phyloP scores from a whole-genome alignment of 2,329 filamentous ascomycete species.

The Fusarium albidum region DNA sequence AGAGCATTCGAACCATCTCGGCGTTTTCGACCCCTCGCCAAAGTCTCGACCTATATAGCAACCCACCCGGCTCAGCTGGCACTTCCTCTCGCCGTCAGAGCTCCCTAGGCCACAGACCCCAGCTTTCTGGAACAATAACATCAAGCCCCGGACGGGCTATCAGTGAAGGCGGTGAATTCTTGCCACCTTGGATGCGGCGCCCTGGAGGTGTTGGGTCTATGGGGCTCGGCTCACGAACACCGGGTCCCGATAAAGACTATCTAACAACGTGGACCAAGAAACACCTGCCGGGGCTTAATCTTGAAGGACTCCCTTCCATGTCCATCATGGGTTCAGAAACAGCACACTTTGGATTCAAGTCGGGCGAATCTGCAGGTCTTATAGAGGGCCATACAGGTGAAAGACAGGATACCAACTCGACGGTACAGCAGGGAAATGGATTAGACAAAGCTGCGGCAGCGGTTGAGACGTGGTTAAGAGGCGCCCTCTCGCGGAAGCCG shows the following conservation, averaged over 20 bases:
- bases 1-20: slow-evolving; percentile 75
- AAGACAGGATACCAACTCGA: slow-evolving; percentile 51
- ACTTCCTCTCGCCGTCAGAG: slow-evolving; percentile 54
- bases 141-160: slow-evolving; percentile 48
- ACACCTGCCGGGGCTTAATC: slow-evolving; percentile 80
- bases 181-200: slow-evolving; percentile 74
- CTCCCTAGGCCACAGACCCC: slow-evolving; percentile 48
- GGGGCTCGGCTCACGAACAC: slow-evolving; percentile 71
- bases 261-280: slow-evolving; percentile 86
- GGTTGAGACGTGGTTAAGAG: slow-evolving; percentile 90
- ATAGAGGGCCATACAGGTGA: slow-evolving; percentile 62
- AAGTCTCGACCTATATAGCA: slow-evolving; percentile 67
- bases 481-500: slow-evolving; percentile 74
- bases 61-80: slow-evolving; percentile 47
- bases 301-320: slow-evolving; percentile 73
- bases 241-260: slow-evolving; percentile 84
- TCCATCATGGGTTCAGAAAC: slow-evolving; percentile 69
- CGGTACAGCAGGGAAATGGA: slow-evolving; percentile 58
- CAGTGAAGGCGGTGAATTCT: slow-evolving; percentile 49
- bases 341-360: slow-evolving; percentile 63
- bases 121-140: slow-evolving; percentile 43
- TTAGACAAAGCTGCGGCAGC: slow-evolving; percentile 87
- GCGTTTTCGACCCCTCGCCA: slow-evolving; percentile 72
- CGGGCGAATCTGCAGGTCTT: slow-evolving; percentile 49
- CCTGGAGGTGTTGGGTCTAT: slow-evolving; percentile 91